Conservation (phyloP, 768 basidiomycete species). For the Gymnopilus dilepis region DNA sequence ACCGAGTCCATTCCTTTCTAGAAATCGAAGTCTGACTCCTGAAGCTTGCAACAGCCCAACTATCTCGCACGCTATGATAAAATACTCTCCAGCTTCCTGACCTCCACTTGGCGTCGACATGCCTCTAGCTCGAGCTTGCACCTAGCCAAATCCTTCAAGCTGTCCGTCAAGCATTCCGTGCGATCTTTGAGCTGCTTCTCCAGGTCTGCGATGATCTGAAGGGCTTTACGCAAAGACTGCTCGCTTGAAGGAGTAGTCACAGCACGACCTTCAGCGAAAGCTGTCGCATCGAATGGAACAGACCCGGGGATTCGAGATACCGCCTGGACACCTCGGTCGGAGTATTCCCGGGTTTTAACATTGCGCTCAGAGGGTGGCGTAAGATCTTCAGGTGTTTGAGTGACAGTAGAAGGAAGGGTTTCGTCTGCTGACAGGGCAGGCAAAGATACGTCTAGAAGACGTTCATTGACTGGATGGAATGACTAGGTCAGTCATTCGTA, state of each 20-base stretch:
- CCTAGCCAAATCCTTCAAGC: constrained; percentile 9
- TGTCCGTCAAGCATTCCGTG: constrained; percentile 10
- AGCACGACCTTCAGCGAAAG: not conserved
- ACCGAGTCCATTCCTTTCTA: too few species aligned
- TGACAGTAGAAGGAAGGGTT: constrained; percentile 2
- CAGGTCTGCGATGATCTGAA: constrained; percentile 10
- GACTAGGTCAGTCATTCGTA: not conserved
- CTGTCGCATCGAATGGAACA: too few species aligned
- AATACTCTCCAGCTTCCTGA: constrained; percentile 1
- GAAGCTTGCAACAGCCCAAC: too few species aligned
- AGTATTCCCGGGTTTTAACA: not conserved
- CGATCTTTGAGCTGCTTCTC: constrained; percentile 17
- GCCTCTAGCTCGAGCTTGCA: constrained; percentile 13
- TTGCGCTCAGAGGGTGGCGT: not conserved
- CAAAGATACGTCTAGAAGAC: constrained; percentile 30
- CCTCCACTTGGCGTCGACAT: not conserved
- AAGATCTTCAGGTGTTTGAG: not conserved
- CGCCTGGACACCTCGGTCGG: not conserved
- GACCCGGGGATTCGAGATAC: not conserved
- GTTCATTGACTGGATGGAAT: constrained; percentile 28
- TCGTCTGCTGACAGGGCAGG: constrained; percentile 14
- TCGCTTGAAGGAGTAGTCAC: not conserved
- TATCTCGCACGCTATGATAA: too few species aligned
- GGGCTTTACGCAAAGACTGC: not conserved
- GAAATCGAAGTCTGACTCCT: too few species aligned